Percentiles rank a stretch among this genome's conserved stretches.
phyloP scores from a whole-genome alignment of 73 alveolate genomes.

The Tetrahymena thermophila region DNA sequence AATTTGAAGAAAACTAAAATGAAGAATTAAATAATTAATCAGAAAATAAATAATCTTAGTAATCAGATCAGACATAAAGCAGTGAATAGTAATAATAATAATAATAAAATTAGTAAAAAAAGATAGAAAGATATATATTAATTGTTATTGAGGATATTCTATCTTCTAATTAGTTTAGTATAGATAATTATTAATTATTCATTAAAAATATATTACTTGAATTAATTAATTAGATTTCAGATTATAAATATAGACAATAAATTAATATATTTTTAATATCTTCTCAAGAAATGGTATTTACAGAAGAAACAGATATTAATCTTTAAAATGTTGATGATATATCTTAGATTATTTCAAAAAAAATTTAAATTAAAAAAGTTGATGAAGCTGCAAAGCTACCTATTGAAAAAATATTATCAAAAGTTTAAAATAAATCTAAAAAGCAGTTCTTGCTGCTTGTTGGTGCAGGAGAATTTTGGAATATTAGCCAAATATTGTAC shows the following conservation, averaged over 20 bases:
- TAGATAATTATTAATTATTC: not conserved
- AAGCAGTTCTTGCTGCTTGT: not conserved
- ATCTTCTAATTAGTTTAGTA: not conserved
- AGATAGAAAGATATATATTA: not conserved
- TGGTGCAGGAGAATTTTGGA: not conserved
- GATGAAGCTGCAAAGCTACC: not conserved
- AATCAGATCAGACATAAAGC: not conserved
- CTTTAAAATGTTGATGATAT: not conserved
- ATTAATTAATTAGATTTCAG: not conserved
- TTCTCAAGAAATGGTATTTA: not conserved
- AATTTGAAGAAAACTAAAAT: not conserved
- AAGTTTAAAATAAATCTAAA: not conserved
- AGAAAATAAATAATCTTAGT: too few species aligned
- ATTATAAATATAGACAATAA: not conserved
- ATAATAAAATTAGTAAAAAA: too few species aligned
- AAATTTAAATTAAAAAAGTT: not conserved
- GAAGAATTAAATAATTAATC: not conserved
- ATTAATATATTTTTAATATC: not conserved
- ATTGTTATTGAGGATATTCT: not conserved
- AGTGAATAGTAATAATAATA: not conserved
- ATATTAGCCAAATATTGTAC: not conserved
- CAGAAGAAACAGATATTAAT: not conserved
- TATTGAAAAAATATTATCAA: not conserved
- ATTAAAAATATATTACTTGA: not conserved
- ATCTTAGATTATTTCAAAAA: not conserved